phyloP scores from a whole-genome alignment of 805 yeast species.

The Candida methanosorbosa region DNA sequence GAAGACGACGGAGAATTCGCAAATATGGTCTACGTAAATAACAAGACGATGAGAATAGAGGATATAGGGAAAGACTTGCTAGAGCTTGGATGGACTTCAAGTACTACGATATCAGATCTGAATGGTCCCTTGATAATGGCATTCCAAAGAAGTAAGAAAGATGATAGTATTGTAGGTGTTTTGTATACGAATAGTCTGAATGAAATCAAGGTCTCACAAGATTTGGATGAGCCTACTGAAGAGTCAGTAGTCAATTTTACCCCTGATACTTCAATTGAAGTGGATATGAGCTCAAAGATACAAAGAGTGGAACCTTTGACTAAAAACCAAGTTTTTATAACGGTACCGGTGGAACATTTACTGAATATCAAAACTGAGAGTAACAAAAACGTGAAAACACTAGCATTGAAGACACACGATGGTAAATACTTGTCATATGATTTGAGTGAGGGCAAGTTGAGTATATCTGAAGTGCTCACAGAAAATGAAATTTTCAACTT shows the following conservation, averaged over 20 bases:
- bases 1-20: constrained; percentile 5
- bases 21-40: constrained; percentile 15
- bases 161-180: constrained; percentile 7
- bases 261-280: constrained; percentile 3
- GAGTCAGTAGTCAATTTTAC: constrained; percentile 12
- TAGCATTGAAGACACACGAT: constrained; percentile 16
- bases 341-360: constrained; percentile 14
- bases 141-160: constrained; percentile 3
- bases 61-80: constrained; percentile 11
- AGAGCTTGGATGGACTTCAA: constrained; percentile 23
- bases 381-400: constrained; percentile 3
- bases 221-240: constrained; percentile 5
- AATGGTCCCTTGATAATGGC: constrained; percentile 18
- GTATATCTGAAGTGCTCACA: constrained; percentile 18
- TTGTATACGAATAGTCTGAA: neutral
- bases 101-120: constrained; percentile 11
- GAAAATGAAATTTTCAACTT: constrained; percentile 19
- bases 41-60: constrained; percentile 7
- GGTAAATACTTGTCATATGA: constrained; percentile 17
- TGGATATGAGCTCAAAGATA: constrained; percentile 4
- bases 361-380: constrained; percentile 3
- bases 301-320: constrained; percentile 18
- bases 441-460: constrained; percentile 6
- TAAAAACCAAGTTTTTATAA: constrained; percentile 18
- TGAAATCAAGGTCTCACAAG: neutral